These are phyloP conservation scores for Scutellaria minor DNA, from an alignment of 257 asterid genomes.

Conservation along the genomic window DNA sequence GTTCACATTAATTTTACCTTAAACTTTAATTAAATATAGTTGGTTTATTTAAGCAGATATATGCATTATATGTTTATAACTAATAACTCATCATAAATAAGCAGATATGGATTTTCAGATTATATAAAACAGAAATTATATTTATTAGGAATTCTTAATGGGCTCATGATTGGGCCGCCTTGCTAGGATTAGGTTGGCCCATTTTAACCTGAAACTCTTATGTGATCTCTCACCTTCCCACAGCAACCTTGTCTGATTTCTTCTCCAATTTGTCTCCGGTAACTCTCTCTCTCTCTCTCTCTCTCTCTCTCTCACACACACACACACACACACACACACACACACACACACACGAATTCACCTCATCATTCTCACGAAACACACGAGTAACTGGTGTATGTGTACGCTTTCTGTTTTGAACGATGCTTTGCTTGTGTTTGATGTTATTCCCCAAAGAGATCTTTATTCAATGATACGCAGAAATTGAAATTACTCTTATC, in stretches of 20 bases:
- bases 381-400: neutral
- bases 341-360: too few species aligned
- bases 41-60: too few species aligned
- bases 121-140: too few species aligned
- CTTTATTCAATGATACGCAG: neutral
- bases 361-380: neutral
- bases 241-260: neutral
- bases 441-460: constrained; percentile 21
- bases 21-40: too few species aligned
- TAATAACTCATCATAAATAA: too few species aligned
- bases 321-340: neutral
- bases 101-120: neutral
- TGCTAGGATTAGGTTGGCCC: neutral
- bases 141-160: neutral
- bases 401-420: neutral
- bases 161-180: constrained; percentile 5
- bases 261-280: neutral
- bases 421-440: constrained; percentile 10
- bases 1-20: too few species aligned
- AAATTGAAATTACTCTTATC: neutral
- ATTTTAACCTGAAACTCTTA: constrained; percentile 6
- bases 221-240: constrained; percentile 7
- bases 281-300: constrained; percentile 5
- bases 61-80: neutral
- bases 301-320: neutral